Percentiles rank a stretch among this genome's conserved stretches.
phyloP scores from a whole-genome alignment of 2,329 filamentous ascomycete genomes.

The Aspergillus sp. region DNA sequence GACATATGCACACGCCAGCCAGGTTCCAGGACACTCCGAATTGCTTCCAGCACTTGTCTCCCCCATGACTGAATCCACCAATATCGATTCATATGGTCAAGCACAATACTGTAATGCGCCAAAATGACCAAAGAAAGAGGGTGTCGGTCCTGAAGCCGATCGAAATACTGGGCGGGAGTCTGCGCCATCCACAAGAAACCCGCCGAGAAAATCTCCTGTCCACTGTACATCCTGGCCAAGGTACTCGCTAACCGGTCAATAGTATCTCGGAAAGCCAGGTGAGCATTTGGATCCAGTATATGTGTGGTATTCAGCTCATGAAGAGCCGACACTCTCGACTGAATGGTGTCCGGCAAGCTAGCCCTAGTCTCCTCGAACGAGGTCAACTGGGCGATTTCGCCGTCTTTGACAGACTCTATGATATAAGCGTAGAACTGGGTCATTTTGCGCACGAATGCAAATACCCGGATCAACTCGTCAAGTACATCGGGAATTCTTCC shows the following conservation, averaged over 20 bases:
- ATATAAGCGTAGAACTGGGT: neutral
- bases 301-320: neutral
- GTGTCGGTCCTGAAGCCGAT: neutral
- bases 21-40: neutral
- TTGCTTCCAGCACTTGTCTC: neutral
- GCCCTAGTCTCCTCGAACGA: neutral
- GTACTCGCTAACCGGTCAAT: neutral
- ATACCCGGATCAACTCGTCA: neutral
- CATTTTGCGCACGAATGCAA: neutral
- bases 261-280: neutral
- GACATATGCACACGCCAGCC: neutral
- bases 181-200: neutral
- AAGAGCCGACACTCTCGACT: neutral
- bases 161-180: neutral
- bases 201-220: neutral
- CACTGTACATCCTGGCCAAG: neutral
- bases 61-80: neutral
- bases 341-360: neutral
- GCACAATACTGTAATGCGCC: neutral
- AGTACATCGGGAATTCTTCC: neutral
- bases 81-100: neutral
- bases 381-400: neutral
- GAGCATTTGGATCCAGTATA: neutral
- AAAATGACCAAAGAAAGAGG: neutral
- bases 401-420: neutral